Evolutionary conservation across 1,139 yeast genomes (phyloP).

Genomic region (Sugiyamaella xylanicola): DNA sequence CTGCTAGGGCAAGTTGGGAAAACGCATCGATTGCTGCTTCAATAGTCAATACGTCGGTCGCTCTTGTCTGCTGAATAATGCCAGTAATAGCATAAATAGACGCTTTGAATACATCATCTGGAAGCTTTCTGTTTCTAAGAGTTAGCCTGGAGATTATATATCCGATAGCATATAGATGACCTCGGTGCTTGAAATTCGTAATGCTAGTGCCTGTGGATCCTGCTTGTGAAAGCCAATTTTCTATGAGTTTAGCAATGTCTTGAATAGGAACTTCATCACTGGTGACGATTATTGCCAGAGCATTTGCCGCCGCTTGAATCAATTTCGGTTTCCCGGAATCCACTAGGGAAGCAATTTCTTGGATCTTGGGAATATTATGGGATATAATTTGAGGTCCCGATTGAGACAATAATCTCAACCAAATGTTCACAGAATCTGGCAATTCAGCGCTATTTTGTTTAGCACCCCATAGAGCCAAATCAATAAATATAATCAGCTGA

Average conservation of each 20-base stretch:
- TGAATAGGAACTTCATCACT: constrained; percentile 41
- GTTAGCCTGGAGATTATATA: constrained; percentile 55
- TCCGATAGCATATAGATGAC: constrained; percentile 47
- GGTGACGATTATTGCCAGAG: constrained; percentile 60
- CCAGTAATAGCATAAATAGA: constrained; percentile 19
- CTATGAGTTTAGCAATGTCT: constrained; percentile 18
- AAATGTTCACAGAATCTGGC: constrained; percentile 26
- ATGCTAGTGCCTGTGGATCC: constrained; percentile 9
- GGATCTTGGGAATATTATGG: constrained; percentile 18
- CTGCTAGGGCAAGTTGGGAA: constrained; percentile 62
- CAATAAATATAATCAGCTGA: constrained; percentile 7
- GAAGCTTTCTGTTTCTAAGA: constrained; percentile 22
- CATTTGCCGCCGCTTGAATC: constrained; percentile 47
- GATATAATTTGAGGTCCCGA: constrained; percentile 35
- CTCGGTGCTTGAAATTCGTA: constrained; percentile 27
- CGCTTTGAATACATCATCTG: constrained; percentile 26
- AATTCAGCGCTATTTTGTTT: constrained; percentile 4
- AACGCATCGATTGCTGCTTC: constrained; percentile 51
- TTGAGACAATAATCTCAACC: constrained; percentile 34
- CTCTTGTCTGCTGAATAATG: constrained; percentile 20
- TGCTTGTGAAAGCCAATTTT: constrained; percentile 12
- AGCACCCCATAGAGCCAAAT: constrained; percentile 13
- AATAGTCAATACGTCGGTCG: constrained; percentile 24
- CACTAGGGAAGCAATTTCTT: constrained; percentile 28
- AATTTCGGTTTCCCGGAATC: constrained; percentile 36